Percentiles rank a stretch among this genome's conserved stretches.
Conservation (phyloP, 495 filamentous ascomycete species). For the Annulohypoxylon moriforme region DNA sequence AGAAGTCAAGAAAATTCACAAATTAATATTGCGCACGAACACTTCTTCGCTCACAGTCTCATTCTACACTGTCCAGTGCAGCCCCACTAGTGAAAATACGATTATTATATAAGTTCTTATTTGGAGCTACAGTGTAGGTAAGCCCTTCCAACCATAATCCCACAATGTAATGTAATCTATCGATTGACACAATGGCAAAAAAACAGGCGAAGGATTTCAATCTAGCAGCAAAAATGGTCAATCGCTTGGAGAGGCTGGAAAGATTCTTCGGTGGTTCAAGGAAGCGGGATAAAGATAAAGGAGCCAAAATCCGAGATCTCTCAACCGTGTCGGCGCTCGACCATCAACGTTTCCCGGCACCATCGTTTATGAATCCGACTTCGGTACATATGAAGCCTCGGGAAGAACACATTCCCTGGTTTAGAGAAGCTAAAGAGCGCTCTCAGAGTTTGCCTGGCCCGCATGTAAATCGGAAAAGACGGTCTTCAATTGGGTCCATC, state of each 20-base stretch:
- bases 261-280: constrained; percentile 44
- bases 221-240: constrained; percentile 40
- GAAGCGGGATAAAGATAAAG: constrained; percentile 34
- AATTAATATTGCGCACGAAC: neutral
- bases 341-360: constrained; percentile 53
- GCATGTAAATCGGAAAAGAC: constrained; percentile 35
- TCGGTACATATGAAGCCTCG: constrained; percentile 59
- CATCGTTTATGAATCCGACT: constrained; percentile 61
- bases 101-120: neutral
- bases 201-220: neutral
- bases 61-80: neutral
- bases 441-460: constrained; percentile 56
- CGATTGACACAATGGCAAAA: constrained; percentile 14
- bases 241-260: constrained; percentile 44
- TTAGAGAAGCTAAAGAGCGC: constrained; percentile 43
- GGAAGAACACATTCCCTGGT: constrained; percentile 48
- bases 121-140: constrained; percentile 1
- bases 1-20: neutral
- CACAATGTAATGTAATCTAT: neutral
- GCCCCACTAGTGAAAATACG: neutral
- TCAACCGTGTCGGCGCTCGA: constrained; percentile 7
- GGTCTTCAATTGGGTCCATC: constrained; percentile 41
- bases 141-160: neutral
- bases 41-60: constrained; percentile 10
- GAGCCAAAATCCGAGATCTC: constrained; percentile 19